Evolutionary conservation across 192 early-diverging fungal genomes (phyloP), one percentile per base, ranked within the genome.

Genomic region (Kickxella alabastrina): DNA sequence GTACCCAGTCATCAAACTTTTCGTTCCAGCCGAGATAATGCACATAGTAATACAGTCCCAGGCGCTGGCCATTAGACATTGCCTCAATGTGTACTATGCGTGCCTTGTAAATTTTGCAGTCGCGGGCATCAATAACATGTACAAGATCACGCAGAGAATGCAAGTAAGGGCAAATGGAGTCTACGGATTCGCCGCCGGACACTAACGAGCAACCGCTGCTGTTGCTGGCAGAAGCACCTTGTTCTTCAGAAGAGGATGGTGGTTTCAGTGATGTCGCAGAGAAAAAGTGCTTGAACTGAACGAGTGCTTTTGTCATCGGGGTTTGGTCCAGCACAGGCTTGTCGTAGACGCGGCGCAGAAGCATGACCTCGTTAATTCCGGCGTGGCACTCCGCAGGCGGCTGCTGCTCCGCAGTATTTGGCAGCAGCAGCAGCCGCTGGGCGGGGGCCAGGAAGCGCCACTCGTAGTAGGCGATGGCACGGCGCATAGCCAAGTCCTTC

Each of bases 401-500:
- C n/a, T n/a, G n/a, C n/a, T n/a, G n/a, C n/a, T n/a, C n/a, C n/a
- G n/a, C n/a, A n/a, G n/a, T n/a, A n/a, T n/a, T n/a, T n/a, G n/a
- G n/a, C n/a, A n/a, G n/a, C n/a, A n/a, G 49, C 21, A 12, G 43
- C 24, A 21, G 49, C 15, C 10, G n/a, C 15, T 29, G 23, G 9
- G 21, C 10, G 19, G 29, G 23, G 25, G 59, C 43, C 7, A 43
- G 32, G 24, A 65, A 75, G 7, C 72, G 55, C 65, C 65, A 75
- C 42, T 75, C 72, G 38, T 46, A 68, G 38, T 68, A 75, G 0
- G 72, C 72, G 45, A 75, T 50, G 6, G 72, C 72, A 3, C 72
- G 65, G 1, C 72, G 65, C 19, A 64, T 36, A 13, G 72, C 60
- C 10, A 32, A 41, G 17, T 60, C 61, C 24, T 25, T 40, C 4